Percentiles rank a stretch among this genome's conserved stretches.
phyloP scores from a whole-genome alignment of 345 rosid species.

The Noccaea caerulescens region DNA sequence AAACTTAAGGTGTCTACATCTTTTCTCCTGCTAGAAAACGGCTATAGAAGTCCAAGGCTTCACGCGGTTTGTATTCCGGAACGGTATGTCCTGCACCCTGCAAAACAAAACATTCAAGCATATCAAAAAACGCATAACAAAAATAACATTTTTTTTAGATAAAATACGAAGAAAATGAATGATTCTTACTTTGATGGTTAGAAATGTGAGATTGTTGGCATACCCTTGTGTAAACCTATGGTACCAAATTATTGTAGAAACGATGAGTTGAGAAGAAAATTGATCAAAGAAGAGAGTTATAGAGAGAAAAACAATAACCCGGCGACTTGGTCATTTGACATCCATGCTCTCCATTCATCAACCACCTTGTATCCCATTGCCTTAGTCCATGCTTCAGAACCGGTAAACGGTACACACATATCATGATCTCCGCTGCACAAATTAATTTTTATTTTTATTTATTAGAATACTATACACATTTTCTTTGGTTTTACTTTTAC shows the following conservation, averaged over 20 bases:
- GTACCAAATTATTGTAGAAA: slow-evolving; percentile 13
- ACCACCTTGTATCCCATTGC: slow-evolving; percentile 71
- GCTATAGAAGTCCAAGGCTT: slow-evolving; percentile 78
- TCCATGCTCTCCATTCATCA: slow-evolving; percentile 93
- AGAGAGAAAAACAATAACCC: slow-evolving; percentile 55
- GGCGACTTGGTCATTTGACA: slow-evolving; percentile 61
- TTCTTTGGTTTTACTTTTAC: neutral
- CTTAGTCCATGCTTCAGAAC: slow-evolving; percentile 89
- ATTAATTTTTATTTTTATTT: neutral
- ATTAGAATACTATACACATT: neutral
- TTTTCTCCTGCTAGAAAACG: slow-evolving; percentile 65
- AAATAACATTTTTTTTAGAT: neutral
- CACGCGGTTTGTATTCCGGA: slow-evolving; percentile 83
- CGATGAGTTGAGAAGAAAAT: neutral
- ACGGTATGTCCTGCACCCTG: slow-evolving; percentile 94
- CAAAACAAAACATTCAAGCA: slow-evolving; percentile 23
- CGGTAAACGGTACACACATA: slow-evolving; percentile 92
- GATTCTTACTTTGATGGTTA: slow-evolving; percentile 70
- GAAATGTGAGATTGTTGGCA: slow-evolving; percentile 74
- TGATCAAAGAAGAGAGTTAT: neutral
- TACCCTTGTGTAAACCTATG: slow-evolving; percentile 74
- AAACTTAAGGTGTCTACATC: slow-evolving; percentile 51
- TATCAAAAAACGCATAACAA: neutral
- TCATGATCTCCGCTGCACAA: slow-evolving; percentile 85
- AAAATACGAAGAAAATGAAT: neutral